Base-by-base conservation (phyloP, 116 monocot species). In the Zostera marina region DNA sequence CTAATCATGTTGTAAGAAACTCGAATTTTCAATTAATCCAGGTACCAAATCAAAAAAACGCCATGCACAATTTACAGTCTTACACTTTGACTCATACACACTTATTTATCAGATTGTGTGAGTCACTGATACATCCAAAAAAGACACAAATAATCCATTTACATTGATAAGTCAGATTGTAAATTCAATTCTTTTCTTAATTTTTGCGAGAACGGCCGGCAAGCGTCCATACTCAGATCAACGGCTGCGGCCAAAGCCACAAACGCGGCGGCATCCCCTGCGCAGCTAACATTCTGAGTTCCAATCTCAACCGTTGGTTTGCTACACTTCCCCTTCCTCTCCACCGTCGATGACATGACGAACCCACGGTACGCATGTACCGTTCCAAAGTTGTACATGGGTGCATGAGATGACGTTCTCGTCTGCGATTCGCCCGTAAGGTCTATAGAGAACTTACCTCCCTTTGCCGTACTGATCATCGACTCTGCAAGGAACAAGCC, bases 371-470 rank as follows among this genome's bases (percentile, higher is more conserved):
- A 84, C 12, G 54, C 54, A 23, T 60, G 19, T 22, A 65, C 70
- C 20, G 68, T 76, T 78, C 89, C 78, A 78, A 20, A 2, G 49
- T 49, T 5, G 8, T 49, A 2, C 26, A n/a, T 20, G 16, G 39
- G n/a, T 38, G 16, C 16, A 17, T 15, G 12, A 17, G 13, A 19
- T 55, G 55, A 8, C 55, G 14, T 56, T n/a, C n/a, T 26, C 39
- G 56, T 38, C 26, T 24, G 8, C 49, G 49, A 17, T 49, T 15
- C 20, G 2, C 76, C 74, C 11, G 81, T 78, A 23, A 89, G 72
- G 58, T 96, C 89, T 60, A 96, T 83, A 24, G 61, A 54, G 61
- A 96, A 82, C 66, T 68, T 77, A 0, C 96, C 96, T 7, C 96
- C 96, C 54, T 83, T 82, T 42, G 24, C 0, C 2, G 72, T 61